Conservation (phyloP, 1,284 basidiomycete genomes). For the Marasmius tenuissimus region DNA sequence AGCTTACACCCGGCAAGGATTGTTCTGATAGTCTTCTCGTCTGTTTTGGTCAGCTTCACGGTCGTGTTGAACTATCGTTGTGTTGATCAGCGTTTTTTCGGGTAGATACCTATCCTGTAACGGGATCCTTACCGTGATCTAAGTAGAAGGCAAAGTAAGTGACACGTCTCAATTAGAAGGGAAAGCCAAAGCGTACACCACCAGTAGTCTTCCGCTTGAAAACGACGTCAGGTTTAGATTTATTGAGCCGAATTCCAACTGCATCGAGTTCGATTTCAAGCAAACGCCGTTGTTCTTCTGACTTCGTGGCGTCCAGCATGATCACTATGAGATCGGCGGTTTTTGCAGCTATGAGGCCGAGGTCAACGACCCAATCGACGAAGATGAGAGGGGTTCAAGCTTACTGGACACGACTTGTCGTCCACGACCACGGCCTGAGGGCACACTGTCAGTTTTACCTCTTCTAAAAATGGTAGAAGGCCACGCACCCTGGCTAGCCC, state of each 20-base stretch:
- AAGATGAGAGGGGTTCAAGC: slow-evolving; percentile 18
- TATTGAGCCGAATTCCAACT: slow-evolving; percentile 94
- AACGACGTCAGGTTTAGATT: slow-evolving; percentile 83
- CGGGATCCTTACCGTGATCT: slow-evolving; percentile 51
- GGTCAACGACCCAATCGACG: slow-evolving; percentile 5
- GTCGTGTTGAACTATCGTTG: slow-evolving; percentile 75
- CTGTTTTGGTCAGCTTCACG: slow-evolving; percentile 91
- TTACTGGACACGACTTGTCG: slow-evolving; percentile 81
- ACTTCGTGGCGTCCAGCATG: slow-evolving; percentile 97
- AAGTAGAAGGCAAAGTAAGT: background rate
- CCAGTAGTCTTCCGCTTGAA: slow-evolving; percentile 88
- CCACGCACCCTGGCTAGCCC: slow-evolving; percentile 78
- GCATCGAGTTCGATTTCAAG: slow-evolving; percentile 94
- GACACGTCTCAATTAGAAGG: background rate
- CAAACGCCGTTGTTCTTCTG: slow-evolving; percentile 85
- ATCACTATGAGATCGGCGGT: slow-evolving; percentile 95
- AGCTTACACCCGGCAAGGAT: slow-evolving; percentile 82
- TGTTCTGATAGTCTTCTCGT: slow-evolving; percentile 92
- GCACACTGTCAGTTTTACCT: background rate
- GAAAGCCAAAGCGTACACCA: slow-evolving; percentile 59
- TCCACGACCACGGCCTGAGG: slow-evolving; percentile 1
- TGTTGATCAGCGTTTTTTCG: background rate
- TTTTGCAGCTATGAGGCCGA: slow-evolving; percentile 67
- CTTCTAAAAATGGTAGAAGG: background rate
- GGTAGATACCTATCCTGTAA: slow-evolving; percentile 5